phyloP scores from a whole-genome alignment of 495 filamentous ascomycete genomes.

The Penicillium roqueforti region DNA sequence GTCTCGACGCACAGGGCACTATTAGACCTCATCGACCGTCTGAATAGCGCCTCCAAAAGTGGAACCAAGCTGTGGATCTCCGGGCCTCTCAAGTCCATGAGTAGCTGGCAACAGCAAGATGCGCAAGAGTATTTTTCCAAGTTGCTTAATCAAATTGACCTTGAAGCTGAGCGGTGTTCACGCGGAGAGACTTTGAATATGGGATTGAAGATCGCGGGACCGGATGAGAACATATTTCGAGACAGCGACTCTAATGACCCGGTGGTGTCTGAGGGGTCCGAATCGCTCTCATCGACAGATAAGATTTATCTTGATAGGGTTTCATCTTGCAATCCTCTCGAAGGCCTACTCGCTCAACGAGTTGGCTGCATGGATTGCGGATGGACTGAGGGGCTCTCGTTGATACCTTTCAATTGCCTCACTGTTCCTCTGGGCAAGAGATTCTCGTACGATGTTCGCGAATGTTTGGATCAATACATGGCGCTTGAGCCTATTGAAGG shows the following conservation, averaged over 20 bases:
- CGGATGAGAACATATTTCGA: conserved; percentile 38
- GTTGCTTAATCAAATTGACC: conserved; percentile 80
- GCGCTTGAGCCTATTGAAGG: conserved; percentile 77
- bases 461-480: conserved; percentile 82
- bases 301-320: conserved; percentile 12
- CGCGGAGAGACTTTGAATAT: conserved; percentile 37
- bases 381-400: conserved; percentile 76
- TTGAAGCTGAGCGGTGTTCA: conserved; percentile 57
- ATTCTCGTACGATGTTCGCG: conserved; percentile 58
- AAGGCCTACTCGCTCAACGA: conserved; percentile 83
- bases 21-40: conserved; percentile 55
- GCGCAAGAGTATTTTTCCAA: conserved; percentile 97
- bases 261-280: neutral
- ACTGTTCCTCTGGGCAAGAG: conserved; percentile 69
- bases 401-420: conserved; percentile 91
- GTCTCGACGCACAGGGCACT: conserved; percentile 55
- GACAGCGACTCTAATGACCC: conserved; percentile 7
- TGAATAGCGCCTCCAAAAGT: conserved; percentile 63
- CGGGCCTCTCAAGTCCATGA: conserved; percentile 74
- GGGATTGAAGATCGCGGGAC: conserved; percentile 42
- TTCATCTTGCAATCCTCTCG: conserved; percentile 61
- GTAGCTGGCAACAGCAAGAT: conserved; percentile 94
- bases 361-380: conserved; percentile 86
- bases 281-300: neutral
- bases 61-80: conserved; percentile 76